Percentiles rank a stretch among this genome's conserved stretches.
phyloP scores from a whole-genome alignment of 176 grass and related monocot species.

The Poa pratensis region DNA sequence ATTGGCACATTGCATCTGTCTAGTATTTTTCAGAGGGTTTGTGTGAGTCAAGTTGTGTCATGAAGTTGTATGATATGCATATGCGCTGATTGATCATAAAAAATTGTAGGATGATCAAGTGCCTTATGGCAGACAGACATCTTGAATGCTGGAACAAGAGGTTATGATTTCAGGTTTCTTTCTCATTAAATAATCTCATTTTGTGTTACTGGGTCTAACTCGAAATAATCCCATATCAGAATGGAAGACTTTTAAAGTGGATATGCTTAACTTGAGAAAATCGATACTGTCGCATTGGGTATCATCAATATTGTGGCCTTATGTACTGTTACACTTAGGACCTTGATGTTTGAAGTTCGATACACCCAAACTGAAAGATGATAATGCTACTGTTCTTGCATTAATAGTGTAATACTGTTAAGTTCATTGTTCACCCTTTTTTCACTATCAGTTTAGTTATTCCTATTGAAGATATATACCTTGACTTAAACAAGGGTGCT shows the following conservation, averaged over 20 bases:
- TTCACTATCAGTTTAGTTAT: not conserved
- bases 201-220: not conserved
- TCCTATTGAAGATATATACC: not conserved
- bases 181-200: not conserved
- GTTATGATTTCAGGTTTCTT: conserved; percentile 42
- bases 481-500: not conserved
- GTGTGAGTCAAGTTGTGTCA: not conserved
- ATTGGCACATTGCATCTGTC: conserved; percentile 15
- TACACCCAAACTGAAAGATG: not conserved
- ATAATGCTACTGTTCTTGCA: not conserved
- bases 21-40: not conserved
- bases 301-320: not conserved
- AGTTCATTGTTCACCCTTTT: not conserved
- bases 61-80: conserved; percentile 8
- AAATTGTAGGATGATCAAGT: conserved; percentile 68
- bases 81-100: conserved; percentile 29
- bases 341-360: not conserved
- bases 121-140: conserved; percentile 66
- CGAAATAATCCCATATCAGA: not conserved
- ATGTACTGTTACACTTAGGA: not conserved
- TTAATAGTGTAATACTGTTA: not conserved
- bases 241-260: conserved; percentile 1
- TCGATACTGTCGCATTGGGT: not conserved
- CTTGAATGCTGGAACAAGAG: conserved; percentile 21
- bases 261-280: conserved; percentile 8